Percentiles rank a stretch among this genome's conserved stretches.
phyloP scores from a whole-genome alignment of 2,329 filamentous ascomycete genomes.

The Epichloe scottii region DNA sequence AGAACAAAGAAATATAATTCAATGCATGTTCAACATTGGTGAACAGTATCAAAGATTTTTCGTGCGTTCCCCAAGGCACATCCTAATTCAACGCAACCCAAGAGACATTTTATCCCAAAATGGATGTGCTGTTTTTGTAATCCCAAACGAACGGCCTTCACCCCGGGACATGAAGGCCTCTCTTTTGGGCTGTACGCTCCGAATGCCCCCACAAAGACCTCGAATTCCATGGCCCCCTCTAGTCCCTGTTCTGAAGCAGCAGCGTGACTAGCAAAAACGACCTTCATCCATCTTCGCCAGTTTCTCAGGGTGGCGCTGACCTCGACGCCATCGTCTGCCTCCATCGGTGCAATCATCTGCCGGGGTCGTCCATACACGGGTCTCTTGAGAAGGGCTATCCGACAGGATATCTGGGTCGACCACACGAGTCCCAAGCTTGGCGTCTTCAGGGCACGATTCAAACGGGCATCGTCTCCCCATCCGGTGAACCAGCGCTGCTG shows the following conservation, averaged over 20 bases:
- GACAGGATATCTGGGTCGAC: constrained; percentile 76
- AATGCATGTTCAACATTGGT: no score
- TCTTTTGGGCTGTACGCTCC: constrained; percentile 13
- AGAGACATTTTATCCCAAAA: no score
- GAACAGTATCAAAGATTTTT: no score
- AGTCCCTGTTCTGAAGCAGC: constrained; percentile 36
- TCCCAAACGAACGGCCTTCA: no score
- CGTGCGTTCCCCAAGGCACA: no score
- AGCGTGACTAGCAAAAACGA: constrained; percentile 79
- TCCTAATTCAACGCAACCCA: no score
- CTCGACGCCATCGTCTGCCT: constrained; percentile 28
- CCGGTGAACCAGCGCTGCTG: constrained; percentile 93
- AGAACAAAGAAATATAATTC: no score
- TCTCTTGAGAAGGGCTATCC: constrained; percentile 68
- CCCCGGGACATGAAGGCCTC: no score
- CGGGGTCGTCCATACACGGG: constrained; percentile 36
- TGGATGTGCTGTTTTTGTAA: no score
- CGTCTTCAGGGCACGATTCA: constrained; percentile 52
- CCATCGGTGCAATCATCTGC: constrained; percentile 21
- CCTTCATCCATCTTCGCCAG: constrained; percentile 70
- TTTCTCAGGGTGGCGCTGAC: constrained; percentile 34
- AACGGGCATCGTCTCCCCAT: constrained; percentile 63
- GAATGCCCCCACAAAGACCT: constrained; percentile 55
- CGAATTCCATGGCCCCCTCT: constrained; percentile 52
- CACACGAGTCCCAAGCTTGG: constrained; percentile 80